Base-by-base conservation (phyloP, 2,329 filamentous ascomycete species). In the Aureobasidium namibiae region DNA sequence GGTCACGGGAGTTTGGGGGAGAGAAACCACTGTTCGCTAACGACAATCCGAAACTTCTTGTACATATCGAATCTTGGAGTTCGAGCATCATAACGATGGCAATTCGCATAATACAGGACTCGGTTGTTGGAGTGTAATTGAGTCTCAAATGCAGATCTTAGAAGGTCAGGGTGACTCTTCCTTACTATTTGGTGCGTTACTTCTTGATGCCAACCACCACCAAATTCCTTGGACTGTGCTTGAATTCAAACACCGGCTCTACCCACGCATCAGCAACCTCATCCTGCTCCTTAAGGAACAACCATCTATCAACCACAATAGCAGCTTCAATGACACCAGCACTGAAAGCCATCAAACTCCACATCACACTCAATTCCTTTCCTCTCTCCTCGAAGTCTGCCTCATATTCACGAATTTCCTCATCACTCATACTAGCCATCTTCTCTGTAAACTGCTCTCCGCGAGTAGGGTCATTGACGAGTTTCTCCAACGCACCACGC, bases 291-390 rank as follows among this genome's bases (percentile, higher is more conserved):
- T 78, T 82, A 65, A 99, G 76, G 75, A 87, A 99, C 62, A 89
- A 76, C 89, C 90, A 99, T 46, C 94, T 82, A 77, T 99, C 94
- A 46, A 87, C 84, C 54, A 95, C 90, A 67, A 99, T 92, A 61
- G 95, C 77, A 33, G 90, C 90, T 76, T 99, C 94, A 2, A 95
- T 86, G 4, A 96, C 87, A 21, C 84, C 84, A 2, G 92, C 92
- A 71, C 90, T 95, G 67, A 96, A 96, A 1, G 94, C 92, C 92
- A 99, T 99, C 67, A 99, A 72, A 65, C 84, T 90, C 94, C 94
- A 99, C 61, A 95, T 83, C 8, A 95, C 81, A 68, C 88, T 90
- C 39, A 99, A 75, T 68, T 96, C 88, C 66, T 90, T 88, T 75
- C 88, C 90, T 58, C 87, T 79, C 39, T 79, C 78, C 31, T 72